Evolutionary conservation across 228 moss, liverwort and hornwort genomes (phyloP), one percentile per base, ranked within the genome.

Genomic region (Sphagnum fallax): DNA sequence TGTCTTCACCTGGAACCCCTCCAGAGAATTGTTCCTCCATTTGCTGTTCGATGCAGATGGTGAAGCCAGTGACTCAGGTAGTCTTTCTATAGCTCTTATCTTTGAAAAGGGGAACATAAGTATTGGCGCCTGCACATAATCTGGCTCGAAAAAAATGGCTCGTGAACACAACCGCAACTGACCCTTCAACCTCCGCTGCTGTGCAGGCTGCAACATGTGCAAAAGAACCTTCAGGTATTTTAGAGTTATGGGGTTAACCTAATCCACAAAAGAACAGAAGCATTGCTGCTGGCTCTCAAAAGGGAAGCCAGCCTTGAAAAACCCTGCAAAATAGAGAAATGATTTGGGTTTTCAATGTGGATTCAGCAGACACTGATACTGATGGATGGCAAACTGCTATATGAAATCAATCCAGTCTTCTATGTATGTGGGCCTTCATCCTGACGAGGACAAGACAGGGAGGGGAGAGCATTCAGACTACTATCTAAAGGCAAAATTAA

Each of bases 141-240:
- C 91, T 50, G 97, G 97, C 87, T 98, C 93, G 69, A 93, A 98
- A 77, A 84, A 98, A 65, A 98, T 73, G 69, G 91, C 90, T 68
- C 91, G 88, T 60, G 97, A 89, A 79, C 93, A 93, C 12, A 98
- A 72, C 10, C 97, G 87, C 62, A 98, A 78, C 49, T 90, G 90
- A 67, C 97, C 97, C 67, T 91, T 93, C 81, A 98, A 90, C 75
- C 80, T 90, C 67, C 93, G 83, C 75, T 91, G 97, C 82, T 90
- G 93, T 70, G 89, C 87, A 48, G 88, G 82, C 77, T 93, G 88
- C 76, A 85, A 63, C 63, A 78, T 50, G 52, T 55, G 55, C 8
- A 55, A 4, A 12, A 55, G 55, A 55, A 55, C 12, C 55, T 55
- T 12, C 0, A 55, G 55, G 12, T 55, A 3, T 2, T 4, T 12